These are phyloP conservation scores for Boletales sp. DNA, from an alignment of 768 basidiomycete species.

Conservation along the genomic window DNA sequence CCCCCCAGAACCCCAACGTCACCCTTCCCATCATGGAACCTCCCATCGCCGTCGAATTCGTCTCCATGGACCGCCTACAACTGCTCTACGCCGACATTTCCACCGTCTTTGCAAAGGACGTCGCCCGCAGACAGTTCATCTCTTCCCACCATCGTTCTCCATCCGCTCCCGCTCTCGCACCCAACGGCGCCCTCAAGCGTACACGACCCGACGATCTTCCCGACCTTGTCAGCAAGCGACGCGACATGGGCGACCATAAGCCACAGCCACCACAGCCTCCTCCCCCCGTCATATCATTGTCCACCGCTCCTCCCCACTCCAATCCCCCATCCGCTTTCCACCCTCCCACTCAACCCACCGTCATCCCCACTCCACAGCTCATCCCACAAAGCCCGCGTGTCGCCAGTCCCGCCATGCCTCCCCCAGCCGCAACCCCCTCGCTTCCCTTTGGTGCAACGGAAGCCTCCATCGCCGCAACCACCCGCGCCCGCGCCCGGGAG, in stretches of 20 bases:
- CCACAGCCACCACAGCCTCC: slow-evolving; percentile 42
- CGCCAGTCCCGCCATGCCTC: slow-evolving; percentile 31
- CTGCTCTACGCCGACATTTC: slow-evolving; percentile 63
- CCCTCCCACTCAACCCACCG: slow-evolving; percentile 15
- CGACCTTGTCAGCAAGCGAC: slow-evolving; percentile 55
- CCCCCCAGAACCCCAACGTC: slow-evolving; percentile 30
- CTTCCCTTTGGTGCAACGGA: slow-evolving; percentile 32
- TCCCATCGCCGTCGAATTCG: slow-evolving; percentile 48
- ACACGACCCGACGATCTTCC: slow-evolving; percentile 52
- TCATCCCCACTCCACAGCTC: slow-evolving; percentile 11
- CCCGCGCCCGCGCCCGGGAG: slow-evolving; percentile 33
- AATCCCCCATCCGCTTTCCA: slow-evolving; percentile 21
- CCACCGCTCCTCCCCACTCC: slow-evolving; percentile 13
- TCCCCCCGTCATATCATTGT: slow-evolving; percentile 13
- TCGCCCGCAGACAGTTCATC: slow-evolving; percentile 42
- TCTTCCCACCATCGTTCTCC: slow-evolving; percentile 25
- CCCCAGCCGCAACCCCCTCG: slow-evolving; percentile 26
- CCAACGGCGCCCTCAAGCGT: slow-evolving; percentile 50
- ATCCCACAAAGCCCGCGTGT: slow-evolving; percentile 31
- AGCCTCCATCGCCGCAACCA: slow-evolving; percentile 31
- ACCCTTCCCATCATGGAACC: slow-evolving; percentile 57
- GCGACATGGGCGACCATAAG: slow-evolving; percentile 66
- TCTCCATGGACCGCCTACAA: slow-evolving; percentile 56
- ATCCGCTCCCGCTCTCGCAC: slow-evolving; percentile 12
- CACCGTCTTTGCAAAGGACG: slow-evolving; percentile 57